Conservation (phyloP, 495 filamentous ascomycete genomes). For the Usnea hakonensis region DNA sequence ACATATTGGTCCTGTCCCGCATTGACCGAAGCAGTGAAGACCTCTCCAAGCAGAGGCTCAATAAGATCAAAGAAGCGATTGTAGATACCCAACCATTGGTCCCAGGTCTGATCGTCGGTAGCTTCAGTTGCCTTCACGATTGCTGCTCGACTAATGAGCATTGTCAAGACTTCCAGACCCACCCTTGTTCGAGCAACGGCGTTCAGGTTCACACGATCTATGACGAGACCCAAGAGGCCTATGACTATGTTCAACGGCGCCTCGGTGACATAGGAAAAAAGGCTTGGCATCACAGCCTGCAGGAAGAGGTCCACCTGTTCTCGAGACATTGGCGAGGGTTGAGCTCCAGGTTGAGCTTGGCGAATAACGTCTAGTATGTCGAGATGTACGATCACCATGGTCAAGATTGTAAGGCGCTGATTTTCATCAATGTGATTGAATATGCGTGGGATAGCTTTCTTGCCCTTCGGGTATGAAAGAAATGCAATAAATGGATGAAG, state of each 20-base stretch:
- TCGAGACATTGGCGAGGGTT: constrained; percentile 60
- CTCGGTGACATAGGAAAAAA: constrained; percentile 83
- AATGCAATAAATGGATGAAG: constrained; percentile 96
- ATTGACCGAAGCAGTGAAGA: constrained; percentile 80
- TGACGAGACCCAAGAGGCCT: constrained; percentile 76
- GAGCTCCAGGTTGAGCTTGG: constrained; percentile 63
- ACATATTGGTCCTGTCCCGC: constrained; percentile 86
- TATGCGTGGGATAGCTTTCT: constrained; percentile 87
- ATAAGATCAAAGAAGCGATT: constrained; percentile 78
- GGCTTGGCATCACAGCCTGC: constrained; percentile 75
- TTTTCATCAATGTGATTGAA: constrained; percentile 89
- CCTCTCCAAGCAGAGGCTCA: constrained; percentile 69
- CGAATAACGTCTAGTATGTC: constrained; percentile 86
- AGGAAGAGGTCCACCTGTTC: constrained; percentile 91
- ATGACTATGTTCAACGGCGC: constrained; percentile 83
- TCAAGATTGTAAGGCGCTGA: constrained; percentile 87
- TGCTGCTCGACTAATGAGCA: constrained; percentile 90
- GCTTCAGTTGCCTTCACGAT: constrained; percentile 74
- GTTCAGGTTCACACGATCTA: constrained; percentile 72
- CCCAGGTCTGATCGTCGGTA: constrained; percentile 63
- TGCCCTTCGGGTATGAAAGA: constrained; percentile 89
- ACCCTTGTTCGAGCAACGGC: constrained; percentile 73
- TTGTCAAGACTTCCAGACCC: constrained; percentile 82
- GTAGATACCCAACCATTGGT: constrained; percentile 76
- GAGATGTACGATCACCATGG: constrained; percentile 91